Base-by-base conservation (phyloP, 2,329 filamentous ascomycete species). In the Talaromyces sp. region DNA sequence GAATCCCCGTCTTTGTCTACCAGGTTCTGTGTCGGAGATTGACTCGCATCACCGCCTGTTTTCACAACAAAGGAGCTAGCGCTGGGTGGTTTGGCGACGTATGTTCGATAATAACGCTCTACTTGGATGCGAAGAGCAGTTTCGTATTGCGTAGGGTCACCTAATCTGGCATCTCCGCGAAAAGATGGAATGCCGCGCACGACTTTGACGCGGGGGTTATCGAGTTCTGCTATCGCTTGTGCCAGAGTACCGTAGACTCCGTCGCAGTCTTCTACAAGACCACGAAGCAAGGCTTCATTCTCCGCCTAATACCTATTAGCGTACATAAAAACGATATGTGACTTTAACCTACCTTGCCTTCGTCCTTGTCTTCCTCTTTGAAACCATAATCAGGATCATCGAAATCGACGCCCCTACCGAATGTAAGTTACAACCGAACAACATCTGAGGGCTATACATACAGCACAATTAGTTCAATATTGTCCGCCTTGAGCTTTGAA, bases 321-420 rank as follows among this genome's bases (percentile, higher is more conserved):
- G 7, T 54, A 6, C 0, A 3, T 4, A 16, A 24, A n/a, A 60
- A n/a, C 7, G 10, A 60, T 7, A 27, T 16, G 31, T 16, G 14
- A 2, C 8, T 39, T 11, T 24, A 14, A 7, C 62, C 47, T 72
- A 89, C 88, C 83, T 98, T 98, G 60, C 77, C 75, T 0, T 75
- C 69, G 19, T 89, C 80, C 75, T 99, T 99, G 69, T 90, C 86
- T 75, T 97, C 93, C 79, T 98, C 94, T 76, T 96, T 96, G 74
- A 92, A 91, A 49, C 93, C 93, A 73, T 90, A 97, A 2, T 96
- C 93, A 1, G 87, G 75, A 75, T 97, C 93, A 74, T 99, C 93
- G 76, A 99, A 98, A 75, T 99, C 95, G 19, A 96, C 87, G 14
- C 95, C 95, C 62, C 90, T 93, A 65, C 3, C 50, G 35, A 37